Conservation (phyloP, 331 rosid species). For the Rhamnella rubrinervis region DNA sequence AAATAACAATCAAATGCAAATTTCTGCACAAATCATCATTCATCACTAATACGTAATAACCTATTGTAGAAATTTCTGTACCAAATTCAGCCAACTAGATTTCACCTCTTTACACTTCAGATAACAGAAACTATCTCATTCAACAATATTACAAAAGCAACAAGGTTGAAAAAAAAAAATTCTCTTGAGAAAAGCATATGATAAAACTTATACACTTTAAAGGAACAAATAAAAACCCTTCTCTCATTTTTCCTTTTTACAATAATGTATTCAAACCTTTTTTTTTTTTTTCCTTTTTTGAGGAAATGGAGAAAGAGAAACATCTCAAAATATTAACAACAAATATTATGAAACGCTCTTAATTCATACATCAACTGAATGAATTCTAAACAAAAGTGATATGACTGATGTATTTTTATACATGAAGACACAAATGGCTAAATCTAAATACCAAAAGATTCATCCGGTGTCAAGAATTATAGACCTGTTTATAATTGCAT, state of each 20-base stretch:
- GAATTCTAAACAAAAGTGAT: not conserved
- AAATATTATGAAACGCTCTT: too few species aligned
- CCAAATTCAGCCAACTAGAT: not conserved
- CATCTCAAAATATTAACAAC: not conserved
- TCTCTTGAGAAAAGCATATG: too few species aligned
- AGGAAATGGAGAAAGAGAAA: not conserved
- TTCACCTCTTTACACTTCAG: not conserved
- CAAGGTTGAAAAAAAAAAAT: not conserved
- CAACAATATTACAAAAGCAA: not conserved
- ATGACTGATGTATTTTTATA: not conserved
- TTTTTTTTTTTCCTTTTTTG: not conserved
- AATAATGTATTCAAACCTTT: too few species aligned
- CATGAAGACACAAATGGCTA: not conserved
- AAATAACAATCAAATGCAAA: not conserved
- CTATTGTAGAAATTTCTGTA: not conserved
- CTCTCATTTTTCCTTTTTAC: too few species aligned
- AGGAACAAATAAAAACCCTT: not conserved
- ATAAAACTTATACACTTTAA: too few species aligned
- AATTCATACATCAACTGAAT: too few species aligned
- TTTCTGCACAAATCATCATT: not conserved
- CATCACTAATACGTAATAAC: not conserved
- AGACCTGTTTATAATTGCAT: constrained; percentile 80
- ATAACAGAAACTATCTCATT: not conserved
- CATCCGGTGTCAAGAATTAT: not conserved
- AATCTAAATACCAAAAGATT: not conserved